Evolutionary conservation across 2,329 filamentous ascomycete species (phyloP), one percentile per base, ranked within the genome.

Genomic region (Madurella fahalii): DNA sequence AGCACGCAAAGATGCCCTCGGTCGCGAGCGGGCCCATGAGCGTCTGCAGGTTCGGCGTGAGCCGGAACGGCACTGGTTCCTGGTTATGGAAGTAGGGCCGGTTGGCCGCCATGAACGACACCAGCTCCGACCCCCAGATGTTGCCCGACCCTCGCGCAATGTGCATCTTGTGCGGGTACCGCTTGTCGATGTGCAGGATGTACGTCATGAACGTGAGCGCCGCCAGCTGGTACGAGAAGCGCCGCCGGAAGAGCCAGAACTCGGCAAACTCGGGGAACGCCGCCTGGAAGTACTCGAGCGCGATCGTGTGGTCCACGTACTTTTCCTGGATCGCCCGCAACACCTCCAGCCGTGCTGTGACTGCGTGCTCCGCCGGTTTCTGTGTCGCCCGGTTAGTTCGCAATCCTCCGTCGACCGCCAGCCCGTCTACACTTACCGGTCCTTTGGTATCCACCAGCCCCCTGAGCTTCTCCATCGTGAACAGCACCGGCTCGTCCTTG

Each of bases 201-300:
- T 97, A 99, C 4, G 94, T 97, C 88, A 99, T 96, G 75, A 99
- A 99, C 1, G 94, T 96, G 60, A 97, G 81, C 1, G 92, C 85
- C 17, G 94, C 93, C 58, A 96, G 86, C 73, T 99, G 94, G 76
- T 97, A 96, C 18, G 90, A 89, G 74, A 99, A 96, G 62, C 96
- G 92, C 56, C 92, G 86, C 56, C 94, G 89, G 89, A 99, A 99
- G 54, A 99, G 82, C 91, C 93, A 99, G 78, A 97, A 96, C 65
- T 96, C 92, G 44, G 89, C 84, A 71, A 90, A 99, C 59, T 89
- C 87, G 31, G 91, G 88, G 73, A 94, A 97, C 5, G 85, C 89
- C 61, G 81, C 78, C 68, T 92, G 89, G 82, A 96, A 96, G 75
- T 93, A 96, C 61, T 95, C 85, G 51, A 95, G 80, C 18, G 87